These are phyloP conservation scores for Corymbia citriodora DNA, from an alignment of 441 rosid species.

Conservation along the genomic window DNA sequence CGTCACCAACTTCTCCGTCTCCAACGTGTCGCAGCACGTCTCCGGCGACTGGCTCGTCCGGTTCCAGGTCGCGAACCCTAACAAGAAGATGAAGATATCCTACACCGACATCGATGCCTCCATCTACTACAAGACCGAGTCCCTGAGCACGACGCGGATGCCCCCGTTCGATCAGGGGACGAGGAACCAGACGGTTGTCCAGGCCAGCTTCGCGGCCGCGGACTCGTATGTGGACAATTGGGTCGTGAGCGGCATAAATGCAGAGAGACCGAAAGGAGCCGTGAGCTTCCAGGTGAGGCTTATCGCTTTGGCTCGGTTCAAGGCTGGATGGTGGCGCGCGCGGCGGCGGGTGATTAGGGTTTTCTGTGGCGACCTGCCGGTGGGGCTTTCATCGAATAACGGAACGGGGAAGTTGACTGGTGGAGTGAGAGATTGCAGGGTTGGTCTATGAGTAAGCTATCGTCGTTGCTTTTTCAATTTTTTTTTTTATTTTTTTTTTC, in stretches of 20 bases:
- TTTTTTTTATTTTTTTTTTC: neutral
- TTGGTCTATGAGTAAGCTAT: constrained; percentile 19
- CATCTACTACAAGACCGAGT: constrained; percentile 19
- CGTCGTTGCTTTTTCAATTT: neutral
- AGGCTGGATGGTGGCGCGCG: constrained; percentile 40
- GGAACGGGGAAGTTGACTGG: constrained; percentile 51
- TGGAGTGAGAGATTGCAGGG: constrained; percentile 33
- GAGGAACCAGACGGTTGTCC: constrained; percentile 27
- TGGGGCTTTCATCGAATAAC: constrained; percentile 25
- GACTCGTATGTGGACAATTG: constrained; percentile 33
- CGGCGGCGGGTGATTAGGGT: constrained; percentile 39
- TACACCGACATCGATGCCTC: constrained; percentile 24
- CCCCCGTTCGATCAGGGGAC: constrained; percentile 61
- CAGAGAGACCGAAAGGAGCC: constrained; percentile 27
- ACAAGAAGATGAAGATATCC: constrained; percentile 53
- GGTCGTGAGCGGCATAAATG: constrained; percentile 20
- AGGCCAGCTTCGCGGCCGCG: constrained; percentile 29
- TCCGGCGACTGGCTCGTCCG: constrained; percentile 49
- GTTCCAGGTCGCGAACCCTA: constrained; percentile 55
- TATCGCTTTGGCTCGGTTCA: constrained; percentile 31
- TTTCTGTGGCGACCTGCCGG: constrained; percentile 31
- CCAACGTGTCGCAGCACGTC: constrained; percentile 25
- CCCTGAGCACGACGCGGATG: constrained; percentile 35
- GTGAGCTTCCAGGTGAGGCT: constrained; percentile 49
- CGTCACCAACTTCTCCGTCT: constrained; percentile 47